Evolutionary conservation across 208 protist genomes (phyloP).

Genomic region (Wallacemonas sp.): DNA sequence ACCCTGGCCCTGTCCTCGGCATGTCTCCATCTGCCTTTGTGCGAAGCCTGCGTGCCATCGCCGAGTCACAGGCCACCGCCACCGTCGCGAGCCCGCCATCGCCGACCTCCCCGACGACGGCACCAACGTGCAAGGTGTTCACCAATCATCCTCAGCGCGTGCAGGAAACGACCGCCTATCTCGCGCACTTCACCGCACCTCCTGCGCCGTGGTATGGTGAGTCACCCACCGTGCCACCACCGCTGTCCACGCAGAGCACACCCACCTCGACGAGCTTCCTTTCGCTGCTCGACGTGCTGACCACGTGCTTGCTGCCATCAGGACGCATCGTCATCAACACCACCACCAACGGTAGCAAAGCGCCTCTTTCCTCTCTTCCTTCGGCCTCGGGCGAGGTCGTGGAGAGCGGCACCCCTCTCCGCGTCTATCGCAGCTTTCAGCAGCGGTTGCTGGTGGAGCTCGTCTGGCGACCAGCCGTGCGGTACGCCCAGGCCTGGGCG

Average conservation of each 20-base stretch:
- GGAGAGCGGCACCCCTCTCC: not conserved
- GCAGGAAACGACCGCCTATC: not conserved
- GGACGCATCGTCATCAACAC: not conserved
- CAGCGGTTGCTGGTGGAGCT: conserved; percentile 2
- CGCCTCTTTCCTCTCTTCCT: not conserved
- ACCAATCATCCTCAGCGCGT: conserved; percentile 1
- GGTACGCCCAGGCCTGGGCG: conserved; percentile 7
- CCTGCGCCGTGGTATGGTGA: not conserved
- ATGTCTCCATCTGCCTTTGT: not conserved
- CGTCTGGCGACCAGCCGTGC: conserved; percentile 1
- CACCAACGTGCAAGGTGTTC: not conserved
- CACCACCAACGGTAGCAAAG: not conserved
- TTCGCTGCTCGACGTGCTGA: not conserved
- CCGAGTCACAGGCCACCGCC: not conserved
- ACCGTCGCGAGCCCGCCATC: not conserved
- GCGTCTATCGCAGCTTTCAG: conserved; percentile 9
- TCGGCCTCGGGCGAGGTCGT: not conserved
- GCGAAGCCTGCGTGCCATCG: not conserved
- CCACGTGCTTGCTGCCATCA: not conserved
- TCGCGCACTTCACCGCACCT: conserved; percentile 9
- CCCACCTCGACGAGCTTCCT: not conserved
- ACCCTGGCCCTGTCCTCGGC: not conserved
- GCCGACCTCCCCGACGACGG: too few species aligned
- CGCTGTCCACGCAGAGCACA: too few species aligned
- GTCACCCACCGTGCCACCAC: too few species aligned